These are phyloP conservation scores for Basidiobolus meristosporus DNA, from an alignment of 371 early-diverging fungal species.

Conservation along the genomic window DNA sequence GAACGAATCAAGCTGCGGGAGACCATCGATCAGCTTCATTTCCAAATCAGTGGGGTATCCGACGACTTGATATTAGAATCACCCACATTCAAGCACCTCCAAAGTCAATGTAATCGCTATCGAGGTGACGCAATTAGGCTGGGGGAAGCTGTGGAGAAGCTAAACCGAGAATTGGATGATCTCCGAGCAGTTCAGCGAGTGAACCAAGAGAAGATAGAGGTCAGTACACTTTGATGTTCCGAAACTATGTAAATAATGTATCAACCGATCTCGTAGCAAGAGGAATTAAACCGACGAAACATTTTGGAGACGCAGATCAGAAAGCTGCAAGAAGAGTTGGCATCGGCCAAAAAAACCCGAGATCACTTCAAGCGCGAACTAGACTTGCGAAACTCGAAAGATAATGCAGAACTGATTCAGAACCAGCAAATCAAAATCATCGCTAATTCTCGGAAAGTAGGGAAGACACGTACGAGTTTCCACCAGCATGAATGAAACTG, in stretches of 20 bases:
- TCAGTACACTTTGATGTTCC: too few species aligned
- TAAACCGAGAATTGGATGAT: constrained; percentile 48
- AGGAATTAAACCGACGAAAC: constrained; percentile 42
- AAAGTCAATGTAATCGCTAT: constrained; percentile 4
- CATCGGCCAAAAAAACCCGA: constrained; percentile 55
- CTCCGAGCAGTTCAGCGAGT: constrained; percentile 41
- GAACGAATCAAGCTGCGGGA: constrained; percentile 1
- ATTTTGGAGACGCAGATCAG: constrained; percentile 34
- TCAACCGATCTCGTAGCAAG: too few species aligned
- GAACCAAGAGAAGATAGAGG: constrained; percentile 25
- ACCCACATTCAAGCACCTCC: constrained; percentile 15
- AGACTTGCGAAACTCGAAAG: constrained; percentile 48
- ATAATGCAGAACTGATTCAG: constrained; percentile 33
- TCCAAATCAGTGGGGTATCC: constrained; percentile 8
- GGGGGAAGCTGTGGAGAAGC: constrained; percentile 25
- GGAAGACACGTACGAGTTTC: not conserved
- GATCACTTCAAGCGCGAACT: constrained; percentile 52
- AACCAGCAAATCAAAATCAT: constrained; percentile 38
- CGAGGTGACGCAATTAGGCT: constrained; percentile 4
- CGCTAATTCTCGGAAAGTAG: constrained; percentile 38
- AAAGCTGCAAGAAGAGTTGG: constrained; percentile 49
- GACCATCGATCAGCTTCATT: constrained; percentile 3
- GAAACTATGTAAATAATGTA: too few species aligned
- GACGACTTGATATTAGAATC: constrained; percentile 16
- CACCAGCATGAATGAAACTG: not conserved